Base-by-base conservation (phyloP, 1,139 yeast genomes). In the Magnusiomyces tetraspermus region DNA sequence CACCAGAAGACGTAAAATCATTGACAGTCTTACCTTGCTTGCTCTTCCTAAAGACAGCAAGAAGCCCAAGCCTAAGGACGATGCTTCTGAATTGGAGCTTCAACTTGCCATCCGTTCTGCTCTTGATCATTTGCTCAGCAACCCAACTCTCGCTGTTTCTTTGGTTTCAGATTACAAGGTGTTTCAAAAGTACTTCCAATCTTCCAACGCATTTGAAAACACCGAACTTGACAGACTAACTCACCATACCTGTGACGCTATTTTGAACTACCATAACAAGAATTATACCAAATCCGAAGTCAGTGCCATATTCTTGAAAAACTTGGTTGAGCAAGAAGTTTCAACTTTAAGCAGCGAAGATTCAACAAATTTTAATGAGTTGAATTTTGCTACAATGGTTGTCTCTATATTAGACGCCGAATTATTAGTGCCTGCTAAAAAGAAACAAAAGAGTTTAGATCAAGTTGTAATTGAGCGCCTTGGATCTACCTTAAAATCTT, bases 91-190 rank as follows among this genome's bases (percentile, higher is more conserved):
- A 8, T 21, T 52, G 4, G 51, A 54, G 13, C 38, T 48, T 5
- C 57, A 54, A 17, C 23, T 50, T 3, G 26, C 41, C 17, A 40
- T 52, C n/a, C 44, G 57, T 30, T 45, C 47, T 13, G 53, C 57
- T n/a, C 44, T 54, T 15, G 47, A 50, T 41, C 50, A 49, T 21
- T 42, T 54, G 37, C 33, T 54, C 8, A 28, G 26, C 4, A 36
- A 47, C 15, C 53, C 57, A 15, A 38, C 57, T n/a, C 33, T 50
- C 11, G 37, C 55, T n/a, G 47, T 53, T 10, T 43, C 42, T 17
- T 38, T 54, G 31, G 57, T 50, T 24, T 50, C 53, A n/a, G 49
- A 50, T 11, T 49, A 50, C 3, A 45, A 44, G 5, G 19, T 26
- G 3, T 37, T 54, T 15, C 51, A 51, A 17, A 43, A 48, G 21